phyloP scores from a whole-genome alignment of 2,329 filamentous ascomycete genomes.

The Paecilomyces niveus region DNA sequence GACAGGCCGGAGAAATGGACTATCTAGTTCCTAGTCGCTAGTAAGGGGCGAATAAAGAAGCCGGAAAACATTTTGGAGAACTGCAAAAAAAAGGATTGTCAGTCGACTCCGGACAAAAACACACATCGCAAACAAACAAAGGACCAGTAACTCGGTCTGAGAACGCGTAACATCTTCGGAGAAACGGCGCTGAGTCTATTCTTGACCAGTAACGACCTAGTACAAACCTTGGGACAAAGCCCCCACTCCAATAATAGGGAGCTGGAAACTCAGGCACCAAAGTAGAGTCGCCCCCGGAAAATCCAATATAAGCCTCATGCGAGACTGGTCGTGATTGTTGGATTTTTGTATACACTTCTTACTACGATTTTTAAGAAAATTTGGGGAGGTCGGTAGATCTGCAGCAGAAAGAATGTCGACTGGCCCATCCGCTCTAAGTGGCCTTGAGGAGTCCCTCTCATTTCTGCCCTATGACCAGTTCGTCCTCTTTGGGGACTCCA shows the following conservation, averaged over 20 bases:
- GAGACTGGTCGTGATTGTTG: not conserved
- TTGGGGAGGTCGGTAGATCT: not conserved
- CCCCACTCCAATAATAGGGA: not conserved
- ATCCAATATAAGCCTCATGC: not conserved
- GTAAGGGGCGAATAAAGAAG: not conserved
- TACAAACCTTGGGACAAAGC: not conserved
- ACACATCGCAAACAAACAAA: not conserved
- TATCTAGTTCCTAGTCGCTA: not conserved
- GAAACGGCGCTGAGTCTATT: not conserved
- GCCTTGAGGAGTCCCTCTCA: not conserved
- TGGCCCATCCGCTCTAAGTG: not conserved
- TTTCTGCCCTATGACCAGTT: slow-evolving; percentile 58
- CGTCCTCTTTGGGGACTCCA: slow-evolving; percentile 83
- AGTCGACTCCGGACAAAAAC: not conserved
- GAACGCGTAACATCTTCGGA: not conserved
- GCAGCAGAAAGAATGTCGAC: not conserved
- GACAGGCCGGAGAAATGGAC: not conserved
- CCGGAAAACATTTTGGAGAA: not conserved
- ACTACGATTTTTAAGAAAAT: not conserved
- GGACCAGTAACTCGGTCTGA: not conserved
- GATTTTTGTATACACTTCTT: not conserved
- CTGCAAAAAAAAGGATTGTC: not conserved
- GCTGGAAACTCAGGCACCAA: not conserved
- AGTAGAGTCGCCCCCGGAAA: not conserved
- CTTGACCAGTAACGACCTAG: not conserved